phyloP scores from a whole-genome alignment of 441 rosid genomes.

The Lepidium campestre region DNA sequence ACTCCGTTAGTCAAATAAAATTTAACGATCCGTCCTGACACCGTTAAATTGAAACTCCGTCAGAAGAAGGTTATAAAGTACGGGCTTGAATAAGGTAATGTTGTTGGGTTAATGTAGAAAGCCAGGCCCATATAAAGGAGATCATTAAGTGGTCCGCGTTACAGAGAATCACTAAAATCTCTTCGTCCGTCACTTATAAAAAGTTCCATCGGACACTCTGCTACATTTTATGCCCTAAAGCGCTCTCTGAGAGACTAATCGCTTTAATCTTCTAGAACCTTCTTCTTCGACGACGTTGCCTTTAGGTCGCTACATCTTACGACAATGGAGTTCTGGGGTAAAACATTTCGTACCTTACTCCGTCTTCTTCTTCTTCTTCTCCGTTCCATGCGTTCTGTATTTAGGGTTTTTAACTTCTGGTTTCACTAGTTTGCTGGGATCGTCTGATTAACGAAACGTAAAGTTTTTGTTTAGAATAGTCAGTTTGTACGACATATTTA shows the following conservation, averaged over 20 bases:
- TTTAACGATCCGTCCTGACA: neutral
- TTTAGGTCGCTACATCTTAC: neutral
- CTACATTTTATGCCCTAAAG: constrained; percentile 3
- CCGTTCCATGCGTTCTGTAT: neutral
- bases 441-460: neutral
- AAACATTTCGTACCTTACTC: neutral
- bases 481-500: neutral
- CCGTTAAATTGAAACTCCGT: neutral
- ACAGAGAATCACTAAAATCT: constrained; percentile 9
- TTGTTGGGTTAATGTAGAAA: neutral
- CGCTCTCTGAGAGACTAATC: neutral
- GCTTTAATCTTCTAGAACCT: constrained; percentile 14
- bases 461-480: neutral
- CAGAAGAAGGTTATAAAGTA: no score
- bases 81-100: neutral
- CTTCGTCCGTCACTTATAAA: neutral
- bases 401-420: neutral
- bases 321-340: constrained; percentile 62
- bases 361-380: neutral
- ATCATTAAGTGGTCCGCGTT: neutral
- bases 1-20: neutral
- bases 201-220: neutral
- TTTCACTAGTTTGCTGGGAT: constrained; percentile 4
- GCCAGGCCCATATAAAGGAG: neutral
- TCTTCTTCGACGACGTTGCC: constrained; percentile 13